Evolutionary conservation across 179 eudicot species (phyloP).

Genomic region (Actinidia arguta): DNA sequence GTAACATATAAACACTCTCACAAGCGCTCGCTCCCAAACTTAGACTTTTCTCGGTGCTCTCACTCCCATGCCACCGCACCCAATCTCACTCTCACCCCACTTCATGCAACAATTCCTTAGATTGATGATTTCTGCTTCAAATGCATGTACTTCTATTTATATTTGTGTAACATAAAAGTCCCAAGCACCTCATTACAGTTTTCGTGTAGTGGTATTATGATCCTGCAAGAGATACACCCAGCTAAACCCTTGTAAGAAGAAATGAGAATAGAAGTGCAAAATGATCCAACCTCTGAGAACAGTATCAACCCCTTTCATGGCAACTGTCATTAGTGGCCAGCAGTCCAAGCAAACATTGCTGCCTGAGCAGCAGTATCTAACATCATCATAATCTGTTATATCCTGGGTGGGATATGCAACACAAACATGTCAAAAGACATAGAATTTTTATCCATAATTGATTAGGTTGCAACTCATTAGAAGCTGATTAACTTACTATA

Average conservation of each 20-base stretch:
- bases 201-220: neutral
- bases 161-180: neutral
- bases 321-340: slow-evolving; percentile 98
- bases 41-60: too few relatives aligned
- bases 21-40: too few relatives aligned
- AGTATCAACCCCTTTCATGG: slow-evolving; percentile 85
- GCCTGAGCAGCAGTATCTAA: slow-evolving; percentile 91
- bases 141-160: neutral
- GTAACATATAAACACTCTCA: neutral
- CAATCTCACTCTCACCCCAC: too few relatives aligned
- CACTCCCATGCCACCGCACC: too few relatives aligned
- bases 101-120: too few relatives aligned
- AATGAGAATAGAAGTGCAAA: neutral
- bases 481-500: slow-evolving; percentile 59
- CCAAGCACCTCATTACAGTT: neutral
- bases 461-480: slow-evolving; percentile 8
- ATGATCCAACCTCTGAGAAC: slow-evolving; percentile 79
- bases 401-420: slow-evolving; percentile 54
- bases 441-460: neutral
- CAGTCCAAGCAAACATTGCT: slow-evolving; percentile 91
- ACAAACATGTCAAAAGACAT: slow-evolving; percentile 11
- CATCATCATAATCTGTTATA: slow-evolving; percentile 94
- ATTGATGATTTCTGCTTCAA: neutral
- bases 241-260: neutral
- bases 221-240: slow-evolving; percentile 1